Evolutionary conservation across 2,329 filamentous ascomycete species (phyloP), one percentile per base, ranked within the genome.

Genomic region (Trichoderma koningii): DNA sequence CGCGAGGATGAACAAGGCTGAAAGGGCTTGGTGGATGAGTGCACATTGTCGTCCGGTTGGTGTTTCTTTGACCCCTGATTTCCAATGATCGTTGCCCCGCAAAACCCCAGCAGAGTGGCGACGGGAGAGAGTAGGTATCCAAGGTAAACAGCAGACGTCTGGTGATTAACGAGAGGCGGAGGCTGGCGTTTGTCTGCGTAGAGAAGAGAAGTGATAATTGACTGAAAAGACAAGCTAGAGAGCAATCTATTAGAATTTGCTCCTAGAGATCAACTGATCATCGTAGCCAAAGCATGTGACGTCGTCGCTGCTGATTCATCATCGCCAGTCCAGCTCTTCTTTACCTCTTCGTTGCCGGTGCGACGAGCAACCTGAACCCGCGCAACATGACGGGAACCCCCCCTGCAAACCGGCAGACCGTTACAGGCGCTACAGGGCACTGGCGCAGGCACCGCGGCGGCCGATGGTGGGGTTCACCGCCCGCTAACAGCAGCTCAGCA

Each of bases 401-500:
- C 34, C 12, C 34, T 38, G 34, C 12, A 9, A 9, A 14, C 12
- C 34, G 34, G 34, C n/a, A 10, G 12, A 38, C 34, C 3, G 34
- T 14, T 38, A 14, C 34, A 38, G 34, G 34, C 21, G 47, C 47
- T 55, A 42, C 38, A 55, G 52, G 52, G 30, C 21, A 30, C 48
- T 28, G 55, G 41, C 55, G 55, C 55, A 57, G 55, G 48, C 57
- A 62, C 57, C 21, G 21, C 41, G 23, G 28, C 44, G 52, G 62
- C 47, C 23, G 26, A 64, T 68, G 57, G 68, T 68, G 68, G 68
- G 65, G 68, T 67, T 69, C 68, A 69, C 68, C 68, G 67, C 67
- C 66, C 50, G 64, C 66, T 56, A 55, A 19, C 65, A 56, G 51
- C 47, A 51, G 48, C 45, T 19, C 55, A 45, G 34, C 34, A 38